Base-by-base conservation (phyloP, 352 stramenopile species). In the Pythium apleroticum region DNA sequence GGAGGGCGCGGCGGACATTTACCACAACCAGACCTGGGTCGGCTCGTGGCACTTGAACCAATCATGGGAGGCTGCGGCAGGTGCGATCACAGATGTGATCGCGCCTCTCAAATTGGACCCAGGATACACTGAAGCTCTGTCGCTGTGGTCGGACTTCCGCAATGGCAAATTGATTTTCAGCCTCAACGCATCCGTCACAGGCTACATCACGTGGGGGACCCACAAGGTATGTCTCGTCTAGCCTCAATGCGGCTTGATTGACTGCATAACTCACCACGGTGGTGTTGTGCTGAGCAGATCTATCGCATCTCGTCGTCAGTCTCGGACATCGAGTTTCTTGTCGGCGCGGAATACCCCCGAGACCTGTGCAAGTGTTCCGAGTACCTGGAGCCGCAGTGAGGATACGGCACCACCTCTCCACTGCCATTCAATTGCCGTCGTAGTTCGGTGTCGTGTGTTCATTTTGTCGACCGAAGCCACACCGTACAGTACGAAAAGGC, bases 311-410 rank as follows among this genome's bases (percentile, higher is more conserved):
- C 82, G n/a, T 86, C 84, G n/a, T 77, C 79, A 1, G 86, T 87
- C 7, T 72, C 81, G 12, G 78, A 91, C 63, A 84, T 94, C 33
- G 83, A 93, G 66, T 96, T 96, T 62, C 81, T 93, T 19, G 87
- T 96, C 20, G 85, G 86, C n/a, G 85, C 84, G 30, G 84, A 96
- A 66, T 93, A 94, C 62, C 84, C 92, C 67, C 85, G 87, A 14
- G 80, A 79, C 12, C 72, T 96, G 15, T 96, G 87, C 72, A 93
- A 87, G 65, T 96, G 87, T 71, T 84, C 76, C 8, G 73, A 91
- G 50, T 96, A 93, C 63, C 57, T 89, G 63, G 84, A 76, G 37
- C 78, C 82, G 49, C 71, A 70, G 48, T 90, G 48, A n/a, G n/a
- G n/a, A 71, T 19, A 6, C 11, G 12, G 6, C 9, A 27, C n/a